phyloP scores from a whole-genome alignment of 2,329 filamentous ascomycete genomes.

The Metarhizium guizhouense region DNA sequence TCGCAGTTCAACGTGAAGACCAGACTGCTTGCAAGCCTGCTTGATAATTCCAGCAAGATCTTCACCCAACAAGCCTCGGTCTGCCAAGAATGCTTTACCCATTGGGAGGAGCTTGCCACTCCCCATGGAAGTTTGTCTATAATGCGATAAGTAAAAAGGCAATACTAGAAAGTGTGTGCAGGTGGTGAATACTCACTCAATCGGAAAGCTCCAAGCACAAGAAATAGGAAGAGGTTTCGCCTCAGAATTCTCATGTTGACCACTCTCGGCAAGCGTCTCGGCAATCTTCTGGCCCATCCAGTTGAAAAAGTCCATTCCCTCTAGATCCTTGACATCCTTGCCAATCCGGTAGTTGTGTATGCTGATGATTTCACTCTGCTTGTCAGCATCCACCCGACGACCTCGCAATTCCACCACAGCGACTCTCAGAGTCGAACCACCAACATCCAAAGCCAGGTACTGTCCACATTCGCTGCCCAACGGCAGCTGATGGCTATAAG shows the following conservation, averaged over 20 bases:
- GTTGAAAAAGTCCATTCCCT: slow-evolving; percentile 54
- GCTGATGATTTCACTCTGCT: slow-evolving; percentile 42
- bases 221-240: slow-evolving; percentile 46
- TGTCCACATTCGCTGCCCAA: slow-evolving; percentile 49
- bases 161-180: slow-evolving; percentile 5
- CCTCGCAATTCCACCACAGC: slow-evolving; percentile 53
- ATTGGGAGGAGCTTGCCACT: slow-evolving; percentile 51
- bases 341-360: slow-evolving; percentile 49
- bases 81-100: slow-evolving; percentile 58
- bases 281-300: slow-evolving; percentile 57
- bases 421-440: slow-evolving; percentile 58
- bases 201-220: slow-evolving; percentile 61
- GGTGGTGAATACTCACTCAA: slow-evolving; percentile 44
- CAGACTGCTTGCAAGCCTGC: slow-evolving; percentile 39
- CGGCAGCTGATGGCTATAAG: slow-evolving; percentile 56
- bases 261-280: slow-evolving; percentile 42
- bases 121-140: slow-evolving; percentile 55
- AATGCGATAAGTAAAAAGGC: slow-evolving; percentile 14
- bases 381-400: slow-evolving; percentile 24
- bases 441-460: slow-evolving; percentile 58
- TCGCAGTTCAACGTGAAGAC: slow-evolving; percentile 45
- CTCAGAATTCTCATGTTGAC: slow-evolving; percentile 25
- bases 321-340: slow-evolving; percentile 43
- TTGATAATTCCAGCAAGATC: slow-evolving; percentile 52
- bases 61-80: slow-evolving; percentile 46